Percentiles rank a stretch among this genome's conserved stretches.
Evolutionary conservation across 2,329 filamentous ascomycete genomes (phyloP).

Genomic region (Periconia macrospinosa): DNA sequence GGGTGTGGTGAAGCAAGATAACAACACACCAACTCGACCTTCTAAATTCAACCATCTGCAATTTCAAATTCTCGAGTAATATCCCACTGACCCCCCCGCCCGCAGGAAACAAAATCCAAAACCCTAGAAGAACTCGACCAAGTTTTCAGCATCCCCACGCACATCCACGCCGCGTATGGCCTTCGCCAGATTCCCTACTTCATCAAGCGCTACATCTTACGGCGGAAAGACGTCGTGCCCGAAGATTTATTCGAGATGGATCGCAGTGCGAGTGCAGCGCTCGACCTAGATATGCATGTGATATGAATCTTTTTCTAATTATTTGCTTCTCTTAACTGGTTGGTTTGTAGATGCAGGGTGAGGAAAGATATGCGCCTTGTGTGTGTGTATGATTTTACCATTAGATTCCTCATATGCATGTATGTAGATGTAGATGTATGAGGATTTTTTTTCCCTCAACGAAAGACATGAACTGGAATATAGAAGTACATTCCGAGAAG

Average conservation of each 20-base stretch:
- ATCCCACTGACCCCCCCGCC: background rate
- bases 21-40: too few species aligned
- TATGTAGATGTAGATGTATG: too few species aligned
- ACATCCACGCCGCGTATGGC: slow-evolving; percentile 26
- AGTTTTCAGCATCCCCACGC: slow-evolving; percentile 57
- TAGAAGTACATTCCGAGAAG: too few species aligned
- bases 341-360: too few species aligned
- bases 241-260: slow-evolving; percentile 14
- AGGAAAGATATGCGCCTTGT: background rate
- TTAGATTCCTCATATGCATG: too few species aligned
- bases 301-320: slow-evolving; percentile 1
- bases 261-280: background rate
- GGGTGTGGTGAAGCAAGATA: too few species aligned
- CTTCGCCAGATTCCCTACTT: slow-evolving; percentile 36
- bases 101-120: slow-evolving; percentile 47
- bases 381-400: too few species aligned
- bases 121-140: slow-evolving; percentile 49
- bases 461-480: too few species aligned
- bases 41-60: too few species aligned
- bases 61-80: too few species aligned
- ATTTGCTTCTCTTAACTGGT: too few species aligned
- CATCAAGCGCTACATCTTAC: slow-evolving; percentile 30
- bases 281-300: slow-evolving; percentile 11
- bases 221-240: slow-evolving; percentile 11
- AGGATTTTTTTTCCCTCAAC: too few species aligned